Evolutionary conservation across 140 eudicot species (phyloP).

Genomic region (Ambrosia hybrid): DNA sequence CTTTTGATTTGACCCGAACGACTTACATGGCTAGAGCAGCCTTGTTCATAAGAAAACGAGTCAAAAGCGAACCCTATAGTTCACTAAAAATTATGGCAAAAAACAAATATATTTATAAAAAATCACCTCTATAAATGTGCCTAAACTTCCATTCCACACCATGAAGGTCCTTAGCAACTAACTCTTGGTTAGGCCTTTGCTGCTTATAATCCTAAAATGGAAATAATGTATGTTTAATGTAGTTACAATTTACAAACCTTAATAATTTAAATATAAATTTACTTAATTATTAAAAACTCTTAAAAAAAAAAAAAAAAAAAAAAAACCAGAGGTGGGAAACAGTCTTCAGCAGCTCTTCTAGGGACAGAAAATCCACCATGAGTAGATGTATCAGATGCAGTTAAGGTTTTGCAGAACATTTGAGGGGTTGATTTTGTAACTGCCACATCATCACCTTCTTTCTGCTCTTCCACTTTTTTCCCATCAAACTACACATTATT

Average conservation of each 20-base stretch:
- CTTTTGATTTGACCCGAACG: slow-evolving; percentile 2
- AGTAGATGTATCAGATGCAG: slow-evolving; percentile 95
- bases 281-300: background rate
- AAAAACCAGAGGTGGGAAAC: slow-evolving; percentile 74
- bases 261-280: background rate
- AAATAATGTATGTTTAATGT: slow-evolving; percentile 8
- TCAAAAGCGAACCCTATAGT: background rate
- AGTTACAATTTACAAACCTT: background rate
- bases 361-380: slow-evolving; percentile 99
- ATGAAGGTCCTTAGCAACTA: slow-evolving; percentile 82
- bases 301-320: background rate
- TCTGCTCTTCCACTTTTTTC: slow-evolving; percentile 40
- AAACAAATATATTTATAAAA: background rate
- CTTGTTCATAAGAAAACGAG: background rate
- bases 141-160: slow-evolving; percentile 93
- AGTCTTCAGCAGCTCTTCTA: slow-evolving; percentile 86
- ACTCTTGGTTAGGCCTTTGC: slow-evolving; percentile 92
- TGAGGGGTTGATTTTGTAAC: slow-evolving; percentile 71
- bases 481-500: slow-evolving; percentile 39
- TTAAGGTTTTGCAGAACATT: slow-evolving; percentile 94
- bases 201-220: slow-evolving; percentile 66
- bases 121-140: slow-evolving; percentile 82
- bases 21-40: background rate
- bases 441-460: slow-evolving; percentile 54
- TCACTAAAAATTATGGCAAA: background rate